A percentile compares a stretch with the other conserved stretches of the same genome.
phyloP scores from a whole-genome alignment of 2,329 filamentous ascomycete species.

The Orbilia javanica region DNA sequence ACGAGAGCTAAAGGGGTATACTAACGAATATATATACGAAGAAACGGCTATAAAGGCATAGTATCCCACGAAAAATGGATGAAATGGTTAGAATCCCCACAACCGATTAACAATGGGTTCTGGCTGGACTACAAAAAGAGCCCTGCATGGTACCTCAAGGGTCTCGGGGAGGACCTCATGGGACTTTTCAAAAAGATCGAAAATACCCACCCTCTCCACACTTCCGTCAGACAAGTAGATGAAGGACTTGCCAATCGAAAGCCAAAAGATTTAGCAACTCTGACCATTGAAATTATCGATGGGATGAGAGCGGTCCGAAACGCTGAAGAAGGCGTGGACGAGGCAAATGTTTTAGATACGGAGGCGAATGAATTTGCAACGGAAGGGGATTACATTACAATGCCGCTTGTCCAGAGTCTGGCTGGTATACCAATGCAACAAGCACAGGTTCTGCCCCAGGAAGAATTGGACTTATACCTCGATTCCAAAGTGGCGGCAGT shows the following conservation, averaged over 20 bases:
- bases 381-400: background rate
- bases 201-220: constrained; percentile 5
- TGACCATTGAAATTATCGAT: constrained; percentile 25
- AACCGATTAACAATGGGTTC: background rate
- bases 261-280: constrained; percentile 13
- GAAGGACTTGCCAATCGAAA: background rate
- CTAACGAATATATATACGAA: background rate
- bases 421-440: background rate
- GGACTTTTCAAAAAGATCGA: constrained; percentile 23
- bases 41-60: constrained; percentile 18
- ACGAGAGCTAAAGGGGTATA: background rate
- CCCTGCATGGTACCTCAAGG: background rate
- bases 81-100: constrained; percentile 12
- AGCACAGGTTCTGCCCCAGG: background rate
- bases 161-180: constrained; percentile 2
- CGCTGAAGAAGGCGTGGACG: constrained; percentile 23
- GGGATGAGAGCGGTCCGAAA: background rate
- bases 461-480: background rate
- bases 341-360: constrained; percentile 13
- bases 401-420: background rate
- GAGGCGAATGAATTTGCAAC: constrained; percentile 35
- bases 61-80: constrained; percentile 7
- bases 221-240: background rate
- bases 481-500: background rate
- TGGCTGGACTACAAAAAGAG: background rate